These are phyloP conservation scores for Plasmopara muralis DNA, from an alignment of 352 stramenopile genomes.

Conservation along the genomic window DNA sequence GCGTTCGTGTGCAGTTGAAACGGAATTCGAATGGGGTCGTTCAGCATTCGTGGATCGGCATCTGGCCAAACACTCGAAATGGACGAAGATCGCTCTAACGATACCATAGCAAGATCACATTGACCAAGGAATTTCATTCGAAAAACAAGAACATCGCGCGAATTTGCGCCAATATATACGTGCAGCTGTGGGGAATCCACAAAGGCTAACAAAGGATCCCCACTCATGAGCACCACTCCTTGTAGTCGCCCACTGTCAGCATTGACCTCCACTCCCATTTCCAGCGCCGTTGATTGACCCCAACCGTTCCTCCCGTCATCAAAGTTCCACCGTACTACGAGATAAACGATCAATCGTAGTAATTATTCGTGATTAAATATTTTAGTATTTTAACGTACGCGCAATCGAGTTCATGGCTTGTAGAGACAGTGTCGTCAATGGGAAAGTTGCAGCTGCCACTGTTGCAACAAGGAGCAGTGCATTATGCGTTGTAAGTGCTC, in stretches of 20 bases:
- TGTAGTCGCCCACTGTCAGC: conserved; percentile 35
- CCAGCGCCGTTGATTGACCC: conserved; percentile 49
- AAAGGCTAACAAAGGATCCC: conserved; percentile 30
- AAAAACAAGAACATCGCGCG: conserved; percentile 48
- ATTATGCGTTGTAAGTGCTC: background rate
- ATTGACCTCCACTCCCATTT: conserved; percentile 62
- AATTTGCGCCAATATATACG: conserved; percentile 39
- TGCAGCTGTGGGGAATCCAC: conserved; percentile 56
- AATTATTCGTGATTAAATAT: background rate
- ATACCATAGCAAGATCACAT: conserved; percentile 50
- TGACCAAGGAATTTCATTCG: conserved; percentile 55
- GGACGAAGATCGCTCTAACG: conserved; percentile 34
- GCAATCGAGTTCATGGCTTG: conserved; percentile 24
- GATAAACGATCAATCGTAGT: background rate
- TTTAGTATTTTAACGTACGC: conserved; percentile 9
- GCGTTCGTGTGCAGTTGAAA: conserved; percentile 32
- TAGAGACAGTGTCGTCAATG: conserved; percentile 2
- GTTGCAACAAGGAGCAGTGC: background rate
- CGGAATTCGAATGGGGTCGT: conserved; percentile 45
- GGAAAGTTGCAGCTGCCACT: background rate
- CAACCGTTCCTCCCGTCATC: conserved; percentile 51
- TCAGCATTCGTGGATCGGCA: conserved; percentile 30
- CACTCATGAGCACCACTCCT: conserved; percentile 36
- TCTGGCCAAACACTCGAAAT: conserved; percentile 27
- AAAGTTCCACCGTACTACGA: conserved; percentile 54